Base-by-base conservation (phyloP, 768 basidiomycete species). In the Lentinula detonsa region DNA sequence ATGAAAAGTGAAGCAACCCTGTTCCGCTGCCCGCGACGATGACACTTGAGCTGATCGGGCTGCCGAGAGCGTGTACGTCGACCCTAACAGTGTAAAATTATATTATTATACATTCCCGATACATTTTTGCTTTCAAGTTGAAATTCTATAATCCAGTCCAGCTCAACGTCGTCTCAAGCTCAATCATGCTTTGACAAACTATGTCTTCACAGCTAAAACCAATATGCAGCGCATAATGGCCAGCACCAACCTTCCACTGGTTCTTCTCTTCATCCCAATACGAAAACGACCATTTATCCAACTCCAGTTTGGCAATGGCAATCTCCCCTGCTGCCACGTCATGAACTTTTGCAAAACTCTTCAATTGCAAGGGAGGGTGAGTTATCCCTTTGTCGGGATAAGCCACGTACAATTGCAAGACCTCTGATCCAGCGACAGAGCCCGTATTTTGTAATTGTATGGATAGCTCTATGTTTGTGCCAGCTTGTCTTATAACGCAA, bases 281-380 rank as follows among this genome's bases (percentile, higher is more conserved):
- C 0, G 85, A 86, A 58, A 92, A 79, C 3, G 90, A 86, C 62
- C 85, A 85, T 69, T 85, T 87, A 70, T 90, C 84, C 52, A 92
- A 71, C 15, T 61, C 65, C 61, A 93, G 65, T 13, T 61, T 68
- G 13, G 83, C 79, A 8, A 62, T 66, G 49, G 64, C 65, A 6
- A 73, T 72, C n/a, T 72, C 69, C 1, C 85, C 83, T 0, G 85
- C 79, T 16, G 70, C 65, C 13, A 91, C 64, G 65, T 83, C 72
- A 58, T 69, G 75, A 3, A 77, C 84, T 70, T 91, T 91, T 3
- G 73, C 71, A 70, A 84, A 91, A 6, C 84, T 87, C 55, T 84
- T 86, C 40, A 94, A 75, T 68, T 89, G 82, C 52, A 82, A 73
- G 23, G 72, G 72, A 0, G 90, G 89, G 28, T 84, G 81, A 7